A percentile compares a stretch with the other conserved stretches of the same genome.
Conservation (phyloP, 2,329 filamentous ascomycete genomes). For the Acarospora socialis region DNA sequence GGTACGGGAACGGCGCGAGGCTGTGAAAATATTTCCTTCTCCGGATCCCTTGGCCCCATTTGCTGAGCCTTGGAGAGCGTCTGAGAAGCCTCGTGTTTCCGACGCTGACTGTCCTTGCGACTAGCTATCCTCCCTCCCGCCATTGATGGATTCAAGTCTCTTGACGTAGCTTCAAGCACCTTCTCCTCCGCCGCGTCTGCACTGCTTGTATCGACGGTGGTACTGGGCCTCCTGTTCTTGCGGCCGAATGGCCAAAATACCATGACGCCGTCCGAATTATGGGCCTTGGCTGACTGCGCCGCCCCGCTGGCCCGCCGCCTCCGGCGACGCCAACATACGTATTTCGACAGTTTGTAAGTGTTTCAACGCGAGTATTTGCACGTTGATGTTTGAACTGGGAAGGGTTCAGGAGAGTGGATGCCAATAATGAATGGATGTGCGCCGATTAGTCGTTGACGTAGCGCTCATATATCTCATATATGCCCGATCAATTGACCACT, state of each 20-base stretch:
- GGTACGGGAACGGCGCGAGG: conserved; percentile 8
- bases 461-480: too few relatives aligned
- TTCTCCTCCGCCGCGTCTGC: conserved; percentile 20
- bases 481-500: too few relatives aligned
- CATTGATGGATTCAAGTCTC: conserved; percentile 16
- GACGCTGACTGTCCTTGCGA: conserved; percentile 21
- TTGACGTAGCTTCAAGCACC: conserved; percentile 13
- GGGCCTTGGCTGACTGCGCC: conserved; percentile 9
- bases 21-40: conserved; percentile 8
- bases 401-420: too few relatives aligned
- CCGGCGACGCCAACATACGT: conserved; percentile 12
- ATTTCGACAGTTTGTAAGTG: conserved; percentile 12
- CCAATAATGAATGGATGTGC: too few relatives aligned
- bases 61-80: conserved; percentile 10
- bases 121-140: conserved; percentile 16
- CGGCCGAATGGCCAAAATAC: conserved; percentile 73
- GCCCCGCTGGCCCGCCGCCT: conserved; percentile 12
- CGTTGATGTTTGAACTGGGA: too few relatives aligned
- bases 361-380: too few relatives aligned
- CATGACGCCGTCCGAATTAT: conserved; percentile 38
- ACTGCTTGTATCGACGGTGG: conserved; percentile 40
- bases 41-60: conserved; percentile 7
- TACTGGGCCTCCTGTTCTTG: conserved; percentile 53
- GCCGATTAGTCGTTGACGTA: too few relatives aligned
- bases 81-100: conserved; percentile 17